Percentiles rank a stretch among this genome's conserved stretches.
These are phyloP conservation scores for Chrysoporthe puriensis DNA, from an alignment of 2,329 filamentous ascomycete genomes.

Conservation along the genomic window DNA sequence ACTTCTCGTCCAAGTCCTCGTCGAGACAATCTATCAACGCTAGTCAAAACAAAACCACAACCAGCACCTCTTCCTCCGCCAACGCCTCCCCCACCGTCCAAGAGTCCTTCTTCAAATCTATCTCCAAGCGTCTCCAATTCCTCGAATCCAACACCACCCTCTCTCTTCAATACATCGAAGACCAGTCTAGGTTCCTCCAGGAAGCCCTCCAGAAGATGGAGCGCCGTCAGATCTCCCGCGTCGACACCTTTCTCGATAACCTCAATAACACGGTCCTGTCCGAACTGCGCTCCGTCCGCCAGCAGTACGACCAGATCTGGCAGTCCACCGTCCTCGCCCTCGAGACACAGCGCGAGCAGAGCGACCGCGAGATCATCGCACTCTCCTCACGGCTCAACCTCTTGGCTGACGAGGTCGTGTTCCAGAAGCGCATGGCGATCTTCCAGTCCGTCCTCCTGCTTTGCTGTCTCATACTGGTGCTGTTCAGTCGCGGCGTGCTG, in stretches of 20 bases:
- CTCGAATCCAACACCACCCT: constrained; percentile 92
- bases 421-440: constrained; percentile 89
- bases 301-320: constrained; percentile 95
- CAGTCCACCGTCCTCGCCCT: constrained; percentile 92
- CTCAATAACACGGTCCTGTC: constrained; percentile 86
- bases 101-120: constrained; percentile 96
- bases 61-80: constrained; percentile 23
- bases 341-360: constrained; percentile 84
- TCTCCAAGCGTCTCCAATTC: constrained; percentile 88
- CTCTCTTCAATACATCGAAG: constrained; percentile 94
- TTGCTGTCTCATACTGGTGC: constrained; percentile 82
- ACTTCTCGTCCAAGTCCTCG: constrained; percentile 14
- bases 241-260: constrained; percentile 76
- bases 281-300: constrained; percentile 76
- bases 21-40: constrained; percentile 16
- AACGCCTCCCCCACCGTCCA: constrained; percentile 79
- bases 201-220: constrained; percentile 87
- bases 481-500: constrained; percentile 68
- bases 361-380: constrained; percentile 80
- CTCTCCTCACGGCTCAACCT: constrained; percentile 80
- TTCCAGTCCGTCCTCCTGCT: constrained; percentile 87
- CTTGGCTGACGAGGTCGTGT: constrained; percentile 88
- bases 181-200: constrained; percentile 87
- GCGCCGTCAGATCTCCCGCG: constrained; percentile 83
- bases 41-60: constrained; percentile 21